Base-by-base conservation (phyloP, 495 filamentous ascomycete genomes). In the Aspergillus cavernicola region DNA sequence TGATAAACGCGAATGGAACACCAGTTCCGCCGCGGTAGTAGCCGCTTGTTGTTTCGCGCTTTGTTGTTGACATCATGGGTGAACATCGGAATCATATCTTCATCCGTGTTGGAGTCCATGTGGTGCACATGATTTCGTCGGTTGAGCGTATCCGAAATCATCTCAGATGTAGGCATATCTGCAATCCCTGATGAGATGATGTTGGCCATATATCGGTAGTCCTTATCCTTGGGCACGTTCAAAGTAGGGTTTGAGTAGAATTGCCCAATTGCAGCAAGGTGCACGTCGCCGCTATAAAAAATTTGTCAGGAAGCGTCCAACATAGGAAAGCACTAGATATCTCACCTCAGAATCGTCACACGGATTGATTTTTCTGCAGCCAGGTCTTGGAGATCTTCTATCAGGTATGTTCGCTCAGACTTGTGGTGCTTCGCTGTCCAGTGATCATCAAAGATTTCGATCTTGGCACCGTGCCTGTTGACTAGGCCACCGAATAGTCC, bases 371-470 rank as follows among this genome's bases (percentile, higher is more conserved):
- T 93, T 63, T 92, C 89, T 8, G 86, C 89, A 12, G 95, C 92
- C 40, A 97, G 73, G 58, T 90, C 86, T 65, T 98, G 93, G 13
- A 98, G 77, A 50, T 95, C 89, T 60, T 92, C 84, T 29, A 98
- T 83, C 57, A 97, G 80, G 73, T 86, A 87, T 57, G 84, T 87
- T 26, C 93, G 82, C 71, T 98, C 93, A 10, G 74, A 68, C 64
- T 97, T 97, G 69, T 96, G 90, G 62, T 90, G 86, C 60, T 89
- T 95, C 18, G 93, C 92, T 3, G 93, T 95, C 93, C 93, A 98
- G 63, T 97, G 92, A 66, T 98, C 93, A 69, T 97, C 93, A 23
- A 95, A 77, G 13, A 98, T 88, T 68, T 97, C 95, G 6, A 96
- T 88, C 37, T 89, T 91, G 47, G 89, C 92, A 62, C 96, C 92